phyloP scores from a whole-genome alignment of 305 asterid genomes.

The Fraxinus ornus region DNA sequence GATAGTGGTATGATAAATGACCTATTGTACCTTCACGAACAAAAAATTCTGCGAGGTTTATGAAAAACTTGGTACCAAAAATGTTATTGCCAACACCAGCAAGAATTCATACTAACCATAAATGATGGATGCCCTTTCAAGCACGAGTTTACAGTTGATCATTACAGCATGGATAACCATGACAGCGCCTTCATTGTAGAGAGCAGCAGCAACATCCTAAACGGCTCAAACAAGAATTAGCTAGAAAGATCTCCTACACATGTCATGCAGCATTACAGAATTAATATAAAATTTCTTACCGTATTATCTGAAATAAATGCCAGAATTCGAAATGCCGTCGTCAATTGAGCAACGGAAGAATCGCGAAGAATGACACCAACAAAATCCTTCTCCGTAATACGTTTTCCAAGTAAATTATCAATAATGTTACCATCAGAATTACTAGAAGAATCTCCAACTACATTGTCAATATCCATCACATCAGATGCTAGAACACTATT shows the following conservation, averaged over 20 bases:
- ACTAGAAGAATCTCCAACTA: slow-evolving; percentile 78
- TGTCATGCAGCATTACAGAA: background rate
- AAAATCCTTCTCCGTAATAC: slow-evolving; percentile 89
- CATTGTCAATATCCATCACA: slow-evolving; percentile 87
- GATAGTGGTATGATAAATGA: background rate
- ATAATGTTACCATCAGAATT: slow-evolving; percentile 74
- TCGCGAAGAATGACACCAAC: slow-evolving; percentile 86
- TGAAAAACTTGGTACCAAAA: background rate
- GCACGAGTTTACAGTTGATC: slow-evolving; percentile 86
- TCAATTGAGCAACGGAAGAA: slow-evolving; percentile 82
- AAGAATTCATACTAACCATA: slow-evolving; percentile 63
- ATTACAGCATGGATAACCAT: slow-evolving; percentile 93
- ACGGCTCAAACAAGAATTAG: slow-evolving; percentile 35
- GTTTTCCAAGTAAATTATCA: slow-evolving; percentile 86
- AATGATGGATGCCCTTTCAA: slow-evolving; percentile 88
- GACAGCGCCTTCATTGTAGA: slow-evolving; percentile 93
- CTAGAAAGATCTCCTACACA: slow-evolving; percentile 20
- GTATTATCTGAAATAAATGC: slow-evolving; percentile 82
- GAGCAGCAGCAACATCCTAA: slow-evolving; percentile 85
- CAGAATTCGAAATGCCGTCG: slow-evolving; percentile 87
- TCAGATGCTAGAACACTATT: slow-evolving; percentile 87
- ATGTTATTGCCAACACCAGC: slow-evolving; percentile 9
- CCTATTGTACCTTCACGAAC: background rate
- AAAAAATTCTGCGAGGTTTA: slow-evolving; percentile 2
- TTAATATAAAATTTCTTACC: slow-evolving; percentile 41